Evolutionary conservation across 179 eudicot genomes (phyloP), one percentile per base, ranked within the genome.

Genomic region (Beta corolliflora): DNA sequence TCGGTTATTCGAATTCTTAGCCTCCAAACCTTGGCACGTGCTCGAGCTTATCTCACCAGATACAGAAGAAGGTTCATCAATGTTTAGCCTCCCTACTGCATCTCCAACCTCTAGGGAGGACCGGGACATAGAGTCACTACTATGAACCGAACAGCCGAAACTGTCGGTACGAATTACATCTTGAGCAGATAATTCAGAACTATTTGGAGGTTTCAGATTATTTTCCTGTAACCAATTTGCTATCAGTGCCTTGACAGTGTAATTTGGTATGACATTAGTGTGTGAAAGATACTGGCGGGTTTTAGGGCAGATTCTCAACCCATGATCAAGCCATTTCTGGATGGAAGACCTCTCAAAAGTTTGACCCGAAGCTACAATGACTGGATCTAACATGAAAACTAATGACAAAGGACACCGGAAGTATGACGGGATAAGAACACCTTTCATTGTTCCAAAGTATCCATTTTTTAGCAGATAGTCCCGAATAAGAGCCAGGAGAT

Each of bases 291-390:
- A 70, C 76, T 89, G 91, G 14, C 88, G 89, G 58, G 98, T 95
- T 85, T 86, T 82, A 1, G 99, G 99, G 86, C 99, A 95, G 64
- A 71, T 82, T 31, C 52, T 87, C 25, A 93, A 78, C 73, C 98
- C 97, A 46, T 87, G 80, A 75, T 91, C 92, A 69, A 95, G 86
- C 99, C 99, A 95, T 75, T 77, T 91, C 70, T 93, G 94, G 71
- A 95, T 92, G 29, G 95, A 88, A 50, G 90, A 84, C 77, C 90
- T 89, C 84, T 93, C 99, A 84, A 90, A 95, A 68, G 99, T 95
- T 85, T 89, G 95, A 31, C 99, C 99, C 45, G 98, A 91, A 70
- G 97, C 93, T 79, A 95, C 89, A 81, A 93, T 95, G 31, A 95
- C 97, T 3, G 99, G 99, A 79, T 95, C 97, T 53, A 77, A 79